These are phyloP conservation scores for Brettanomyces nanus DNA, from an alignment of 805 yeast genomes.

Conservation along the genomic window DNA sequence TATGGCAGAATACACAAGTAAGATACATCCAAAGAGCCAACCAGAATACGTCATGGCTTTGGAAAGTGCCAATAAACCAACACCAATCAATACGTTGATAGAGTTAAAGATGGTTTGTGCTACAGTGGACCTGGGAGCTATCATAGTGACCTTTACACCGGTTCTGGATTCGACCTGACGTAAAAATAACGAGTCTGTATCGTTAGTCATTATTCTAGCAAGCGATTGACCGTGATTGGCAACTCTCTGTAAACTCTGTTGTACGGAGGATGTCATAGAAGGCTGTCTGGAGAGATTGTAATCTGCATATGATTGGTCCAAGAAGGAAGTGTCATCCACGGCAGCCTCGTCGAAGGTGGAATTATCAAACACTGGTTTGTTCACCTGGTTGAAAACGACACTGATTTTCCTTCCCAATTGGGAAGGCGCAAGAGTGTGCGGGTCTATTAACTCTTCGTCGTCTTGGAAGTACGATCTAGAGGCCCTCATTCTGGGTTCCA, in stretches of 20 bases:
- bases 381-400: conserved; percentile 28
- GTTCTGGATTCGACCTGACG: conserved; percentile 59
- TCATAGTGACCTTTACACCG: conserved; percentile 62
- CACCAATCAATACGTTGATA: conserved; percentile 59
- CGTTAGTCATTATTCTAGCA: conserved; percentile 17
- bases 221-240: conserved; percentile 8
- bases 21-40: conserved; percentile 53
- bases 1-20: conserved; percentile 52
- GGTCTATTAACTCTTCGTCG: conserved; percentile 62
- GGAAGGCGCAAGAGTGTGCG: conserved; percentile 59
- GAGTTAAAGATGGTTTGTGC: conserved; percentile 65
- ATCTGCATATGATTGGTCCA: conserved; percentile 24
- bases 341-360: conserved; percentile 29
- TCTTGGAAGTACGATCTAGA: conserved; percentile 56
- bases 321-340: conserved; percentile 35
- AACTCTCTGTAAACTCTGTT: conserved; percentile 9
- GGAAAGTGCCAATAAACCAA: conserved; percentile 60
- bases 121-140: conserved; percentile 75
- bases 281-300: conserved; percentile 4
- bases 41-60: conserved; percentile 59
- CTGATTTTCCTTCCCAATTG: conserved; percentile 57
- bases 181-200: conserved; percentile 20
- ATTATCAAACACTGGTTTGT: conserved; percentile 3
- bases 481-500: conserved; percentile 48
- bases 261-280: conserved; percentile 18